These are phyloP conservation scores for Evernia prunastri DNA, from an alignment of 495 filamentous ascomycete species.

Conservation along the genomic window DNA sequence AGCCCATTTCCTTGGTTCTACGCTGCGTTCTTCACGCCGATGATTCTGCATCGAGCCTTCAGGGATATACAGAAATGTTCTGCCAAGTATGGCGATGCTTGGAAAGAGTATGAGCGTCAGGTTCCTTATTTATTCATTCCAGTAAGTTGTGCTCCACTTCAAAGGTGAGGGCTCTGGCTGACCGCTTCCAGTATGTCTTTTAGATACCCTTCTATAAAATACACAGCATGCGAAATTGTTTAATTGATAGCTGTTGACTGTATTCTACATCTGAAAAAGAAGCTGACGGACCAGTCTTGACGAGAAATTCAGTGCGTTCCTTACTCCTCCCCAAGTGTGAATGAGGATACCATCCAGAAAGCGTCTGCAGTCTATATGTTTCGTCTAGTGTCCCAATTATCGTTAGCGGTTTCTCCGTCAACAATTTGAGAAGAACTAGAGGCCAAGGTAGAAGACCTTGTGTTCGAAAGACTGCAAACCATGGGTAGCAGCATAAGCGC, in stretches of 20 bases:
- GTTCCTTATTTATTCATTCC: conserved; percentile 97
- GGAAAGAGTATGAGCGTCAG: conserved; percentile 79
- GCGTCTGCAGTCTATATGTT: not conserved
- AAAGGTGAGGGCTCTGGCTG: conserved; percentile 15
- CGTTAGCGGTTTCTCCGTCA: not conserved
- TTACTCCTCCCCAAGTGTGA: not conserved
- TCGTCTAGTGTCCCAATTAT: not conserved
- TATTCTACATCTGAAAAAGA: not conserved
- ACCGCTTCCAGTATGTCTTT: conserved; percentile 33
- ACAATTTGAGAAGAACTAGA: not conserved
- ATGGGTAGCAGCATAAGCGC: not conserved
- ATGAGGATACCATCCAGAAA: not conserved
- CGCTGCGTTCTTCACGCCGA: conserved; percentile 78
- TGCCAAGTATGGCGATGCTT: conserved; percentile 85
- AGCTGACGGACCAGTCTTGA: not conserved
- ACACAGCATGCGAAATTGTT: not conserved
- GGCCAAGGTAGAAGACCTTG: not conserved
- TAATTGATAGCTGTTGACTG: not conserved
- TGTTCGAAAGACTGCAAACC: not conserved
- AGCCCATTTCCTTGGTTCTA: conserved; percentile 98
- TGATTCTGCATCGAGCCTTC: conserved; percentile 85
- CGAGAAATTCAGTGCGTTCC: not conserved
- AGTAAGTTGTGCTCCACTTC: conserved; percentile 48
- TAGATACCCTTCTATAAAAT: conserved; percentile 21
- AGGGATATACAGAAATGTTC: conserved; percentile 81